A percentile compares a stretch with the other conserved stretches of the same genome.
Conservation (phyloP, 2,329 filamentous ascomycete species). For the Aspergillus niger region DNA sequence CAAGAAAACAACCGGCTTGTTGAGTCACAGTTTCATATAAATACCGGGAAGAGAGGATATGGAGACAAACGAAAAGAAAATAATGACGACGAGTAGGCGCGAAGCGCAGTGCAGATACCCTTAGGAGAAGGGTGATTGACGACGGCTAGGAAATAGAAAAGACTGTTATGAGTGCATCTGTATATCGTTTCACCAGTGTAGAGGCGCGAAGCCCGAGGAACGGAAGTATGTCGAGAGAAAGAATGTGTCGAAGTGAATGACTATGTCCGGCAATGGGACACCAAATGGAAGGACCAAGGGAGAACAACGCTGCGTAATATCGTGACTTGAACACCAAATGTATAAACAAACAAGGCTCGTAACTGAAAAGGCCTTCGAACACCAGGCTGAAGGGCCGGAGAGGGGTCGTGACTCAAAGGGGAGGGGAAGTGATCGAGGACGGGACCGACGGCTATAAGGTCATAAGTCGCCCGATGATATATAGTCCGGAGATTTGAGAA, state of each 20-base stretch:
- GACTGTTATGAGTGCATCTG: constrained; percentile 47
- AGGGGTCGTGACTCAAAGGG: constrained; percentile 35
- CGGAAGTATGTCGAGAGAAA: constrained; percentile 22
- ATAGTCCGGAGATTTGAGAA: constrained; percentile 7
- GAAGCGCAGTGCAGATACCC: constrained; percentile 31
- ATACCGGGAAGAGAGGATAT: constrained; percentile 24
- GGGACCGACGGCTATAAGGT: constrained; percentile 26
- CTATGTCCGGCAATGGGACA: constrained; percentile 20
- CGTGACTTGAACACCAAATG: constrained; percentile 36
- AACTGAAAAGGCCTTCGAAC: constrained; percentile 36
- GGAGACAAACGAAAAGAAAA: constrained; percentile 29
- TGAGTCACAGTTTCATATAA: constrained; percentile 33
- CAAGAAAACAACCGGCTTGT: constrained; percentile 23
- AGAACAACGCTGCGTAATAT: constrained; percentile 44
- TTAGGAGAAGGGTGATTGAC: constrained; percentile 20
- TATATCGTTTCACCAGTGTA: constrained; percentile 36
- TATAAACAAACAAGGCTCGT: constrained; percentile 30
- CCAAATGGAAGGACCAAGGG: constrained; percentile 7
- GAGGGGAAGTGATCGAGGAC: constrained; percentile 17
- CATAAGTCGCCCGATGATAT: constrained; percentile 25
- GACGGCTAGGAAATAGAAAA: constrained; percentile 39
- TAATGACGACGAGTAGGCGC: constrained; percentile 27
- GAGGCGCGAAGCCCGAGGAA: constrained; percentile 21
- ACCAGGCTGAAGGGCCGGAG: constrained; percentile 36
- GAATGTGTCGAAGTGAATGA: constrained; percentile 27